Base-by-base conservation (phyloP, 495 filamentous ascomycete species). In the Aspergillus biplanus region DNA sequence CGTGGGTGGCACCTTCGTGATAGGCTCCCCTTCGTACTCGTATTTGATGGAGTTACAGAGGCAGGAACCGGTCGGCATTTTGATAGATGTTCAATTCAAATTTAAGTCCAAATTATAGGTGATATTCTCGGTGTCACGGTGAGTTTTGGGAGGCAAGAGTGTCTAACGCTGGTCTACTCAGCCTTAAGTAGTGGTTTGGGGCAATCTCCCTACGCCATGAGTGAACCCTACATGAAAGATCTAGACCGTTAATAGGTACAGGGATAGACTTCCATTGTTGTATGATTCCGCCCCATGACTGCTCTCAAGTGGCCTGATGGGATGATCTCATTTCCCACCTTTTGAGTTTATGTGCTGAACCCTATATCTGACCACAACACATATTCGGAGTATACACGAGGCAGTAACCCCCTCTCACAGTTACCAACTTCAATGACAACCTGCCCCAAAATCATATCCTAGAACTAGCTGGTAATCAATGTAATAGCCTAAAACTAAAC, bases 21-120 rank as follows among this genome's bases (percentile, higher is more conserved):
- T 12, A 31, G 48, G 54, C 16, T 60, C 67, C 27, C 58, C 61
- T n/a, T 46, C 57, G 54, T 64, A 65, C 35, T 69, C 59, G 47
- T 69, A 69, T 47, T 65, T 63, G 42, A 69, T 49, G 6, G 49
- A 52, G 15, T 58, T 35, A 35, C 67, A 69, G 7, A 69, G 54
- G 21, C 67, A 69, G 12, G 67, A 67, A 60, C 67, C 67, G n/a
- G 58, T 60, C 31, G 62, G 52, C 67, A 69, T 69, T 33, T 27
- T 61, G 59, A 39, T n/a, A 4, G 12, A 39, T 44, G 8, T 11
- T 44, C 4, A 44, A 2, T 13, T 44, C 39, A 11, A 12, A 12
- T 11, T 44, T 6, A 44, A 12, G 11, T 44, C 39, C 39, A 44
- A 44, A 13, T 44, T 44, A 5, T 7, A 11, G 4, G 8, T 11